These are phyloP conservation scores for Pyrenophora seminiperda DNA, from an alignment of 2,329 filamentous ascomycete genomes.

Conservation along the genomic window DNA sequence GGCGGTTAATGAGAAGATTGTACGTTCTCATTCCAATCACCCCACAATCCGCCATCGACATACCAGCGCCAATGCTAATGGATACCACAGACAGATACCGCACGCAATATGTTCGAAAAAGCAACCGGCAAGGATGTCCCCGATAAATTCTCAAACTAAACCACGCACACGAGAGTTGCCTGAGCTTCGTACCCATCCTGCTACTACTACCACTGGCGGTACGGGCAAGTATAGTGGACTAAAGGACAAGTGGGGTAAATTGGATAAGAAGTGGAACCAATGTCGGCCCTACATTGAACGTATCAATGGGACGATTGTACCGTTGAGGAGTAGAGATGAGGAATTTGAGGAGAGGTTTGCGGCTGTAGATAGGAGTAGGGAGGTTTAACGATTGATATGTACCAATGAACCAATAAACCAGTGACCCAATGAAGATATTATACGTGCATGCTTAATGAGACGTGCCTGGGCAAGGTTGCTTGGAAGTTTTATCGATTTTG, in stretches of 20 bases:
- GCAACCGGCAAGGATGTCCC: slow-evolving; percentile 57
- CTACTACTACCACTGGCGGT: too few species aligned
- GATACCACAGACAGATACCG: slow-evolving; percentile 52
- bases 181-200: too few species aligned
- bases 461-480: too few species aligned
- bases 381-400: too few species aligned
- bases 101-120: slow-evolving; percentile 58
- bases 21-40: slow-evolving; percentile 16
- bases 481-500: too few species aligned
- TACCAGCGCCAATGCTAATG: background rate
- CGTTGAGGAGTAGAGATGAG: background rate
- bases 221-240: background rate
- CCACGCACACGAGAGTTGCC: background rate
- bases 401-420: too few species aligned
- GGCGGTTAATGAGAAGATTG: slow-evolving; percentile 48
- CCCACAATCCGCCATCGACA: background rate
- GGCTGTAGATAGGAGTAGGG: too few species aligned
- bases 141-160: slow-evolving; percentile 56
- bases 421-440: too few species aligned
- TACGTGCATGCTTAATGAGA: too few species aligned
- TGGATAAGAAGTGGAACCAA: slow-evolving; percentile 19
- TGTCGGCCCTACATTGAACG: slow-evolving; percentile 20
- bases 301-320: slow-evolving; percentile 18
- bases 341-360: too few species aligned
- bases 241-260: slow-evolving; percentile 5